Evolutionary conservation across 106 monocot genomes (phyloP), one percentile per base, ranked within the genome.

Genomic region (Allium fistulosum): DNA sequence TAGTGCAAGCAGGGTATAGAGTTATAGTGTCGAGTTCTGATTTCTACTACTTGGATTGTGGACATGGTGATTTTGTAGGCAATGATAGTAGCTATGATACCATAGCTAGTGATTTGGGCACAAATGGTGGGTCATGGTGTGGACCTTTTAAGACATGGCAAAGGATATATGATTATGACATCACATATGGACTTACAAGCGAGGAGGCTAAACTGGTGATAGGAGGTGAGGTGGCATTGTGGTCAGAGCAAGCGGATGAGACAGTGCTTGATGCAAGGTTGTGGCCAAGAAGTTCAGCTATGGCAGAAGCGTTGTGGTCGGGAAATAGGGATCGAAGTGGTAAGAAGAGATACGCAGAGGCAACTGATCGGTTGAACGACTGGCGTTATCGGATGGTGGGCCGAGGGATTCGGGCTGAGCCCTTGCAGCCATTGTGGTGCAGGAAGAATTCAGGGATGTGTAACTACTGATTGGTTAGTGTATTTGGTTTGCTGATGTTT

Each of bases 151-250:
- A 95, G 77, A 77, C 88, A 2, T 95, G 95, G 95, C 91, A 95
- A 74, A 67, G 95, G 74, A 69, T 95, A 4, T 95, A 95, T 57
- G 91, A 86, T 67, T 95, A 91, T 61, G 95, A 95, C 60, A 80
- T 95, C 17, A 81, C 82, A 17, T 59, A 91, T 51, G 90, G 90
- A 51, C 69, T 97, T 48, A 82, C 28, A 17, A 82, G 78, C 61
- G 76, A 78, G 57, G 96, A 97, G 88, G 76, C 75, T 37, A 58
- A 48, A 75, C 17, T 68, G 72, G 96, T 97, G 57, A 46, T 97
- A 22, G 96, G 96, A n/a, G 96, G 92, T 7, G 92, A 97, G 84
- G 96, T 97, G 69, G 96, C 86, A 67, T 66, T 97, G 71, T 97
- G 92, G 96, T 88, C 92, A 46, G 96, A 92, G 76, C 88, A 88